Evolutionary conservation across 192 early-diverging fungal genomes (phyloP).

Genomic region (Gigaspora rosea): DNA sequence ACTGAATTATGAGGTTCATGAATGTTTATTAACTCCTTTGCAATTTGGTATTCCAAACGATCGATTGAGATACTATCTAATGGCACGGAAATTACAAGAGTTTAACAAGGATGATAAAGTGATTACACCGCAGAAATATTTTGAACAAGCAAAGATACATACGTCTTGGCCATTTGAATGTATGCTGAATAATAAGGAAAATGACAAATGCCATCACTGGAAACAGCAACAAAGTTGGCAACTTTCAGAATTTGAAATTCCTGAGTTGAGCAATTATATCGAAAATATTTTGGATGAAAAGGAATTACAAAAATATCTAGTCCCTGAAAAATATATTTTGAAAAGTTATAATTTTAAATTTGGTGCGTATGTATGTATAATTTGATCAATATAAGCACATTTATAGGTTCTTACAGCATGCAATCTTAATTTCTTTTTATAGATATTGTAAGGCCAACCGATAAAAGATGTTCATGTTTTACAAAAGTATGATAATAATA

Average conservation of each 20-base stretch:
- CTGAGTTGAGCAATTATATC: slow-evolving; percentile 35
- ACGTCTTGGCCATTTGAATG: slow-evolving; percentile 48
- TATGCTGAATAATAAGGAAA: background rate
- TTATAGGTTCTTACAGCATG: slow-evolving; percentile 31
- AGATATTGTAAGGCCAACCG: slow-evolving; percentile 65
- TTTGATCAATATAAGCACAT: background rate
- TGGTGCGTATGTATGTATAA: slow-evolving; percentile 33
- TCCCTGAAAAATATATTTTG: slow-evolving; percentile 47
- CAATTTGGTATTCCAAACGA: slow-evolving; percentile 81
- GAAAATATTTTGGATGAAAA: slow-evolving; percentile 31
- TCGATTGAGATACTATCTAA: slow-evolving; percentile 73
- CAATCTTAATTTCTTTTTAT: slow-evolving; percentile 18
- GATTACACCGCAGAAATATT: slow-evolving; percentile 13
- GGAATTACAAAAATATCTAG: slow-evolving; percentile 35
- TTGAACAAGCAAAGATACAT: slow-evolving; percentile 35
- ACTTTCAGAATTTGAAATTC: slow-evolving; percentile 27
- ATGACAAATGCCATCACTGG: background rate
- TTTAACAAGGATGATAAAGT: background rate
- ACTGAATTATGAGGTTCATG: slow-evolving; percentile 62
- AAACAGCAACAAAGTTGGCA: background rate
- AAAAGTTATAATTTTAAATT: slow-evolving; percentile 52
- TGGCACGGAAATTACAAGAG: slow-evolving; percentile 41
- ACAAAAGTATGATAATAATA: slow-evolving; percentile 58
- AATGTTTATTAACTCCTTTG: slow-evolving; percentile 71
- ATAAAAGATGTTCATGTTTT: slow-evolving; percentile 65